phyloP scores from a whole-genome alignment of 805 yeast genomes.

The Zygotorulaspora sp. region DNA sequence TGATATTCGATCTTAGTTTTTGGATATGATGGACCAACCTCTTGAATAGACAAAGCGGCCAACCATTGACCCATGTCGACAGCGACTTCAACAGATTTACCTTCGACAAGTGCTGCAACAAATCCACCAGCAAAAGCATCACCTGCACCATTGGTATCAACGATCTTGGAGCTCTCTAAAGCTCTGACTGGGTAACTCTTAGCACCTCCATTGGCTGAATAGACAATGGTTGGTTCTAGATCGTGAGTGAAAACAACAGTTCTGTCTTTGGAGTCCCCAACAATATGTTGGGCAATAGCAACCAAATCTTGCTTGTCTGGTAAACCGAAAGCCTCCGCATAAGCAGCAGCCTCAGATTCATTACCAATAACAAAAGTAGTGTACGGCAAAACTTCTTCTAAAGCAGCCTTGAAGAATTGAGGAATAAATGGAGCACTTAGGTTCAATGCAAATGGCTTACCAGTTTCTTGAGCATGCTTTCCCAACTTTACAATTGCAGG shows the following conservation, averaged over 20 bases:
- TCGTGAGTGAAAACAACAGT: conserved; percentile 95
- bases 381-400: conserved; percentile 76
- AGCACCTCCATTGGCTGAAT: conserved; percentile 48
- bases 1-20: conserved; percentile 57
- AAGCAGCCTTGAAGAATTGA: conserved; percentile 88
- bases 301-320: conserved; percentile 48
- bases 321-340: conserved; percentile 78
- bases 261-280: conserved; percentile 63
- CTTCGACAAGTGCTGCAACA: conserved; percentile 79
- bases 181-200: conserved; percentile 65
- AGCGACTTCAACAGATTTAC: conserved; percentile 53
- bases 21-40: conserved; percentile 93
- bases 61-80: conserved; percentile 95
- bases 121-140: conserved; percentile 98
- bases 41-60: conserved; percentile 86
- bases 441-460: conserved; percentile 78
- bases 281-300: conserved; percentile 73
- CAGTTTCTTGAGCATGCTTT: conserved; percentile 79
- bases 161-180: conserved; percentile 60
- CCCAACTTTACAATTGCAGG: conserved; percentile 88
- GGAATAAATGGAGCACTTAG: conserved; percentile 96
- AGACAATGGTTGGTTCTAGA: conserved; percentile 81
- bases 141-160: conserved; percentile 98
- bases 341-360: conserved; percentile 95
- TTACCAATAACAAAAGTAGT: conserved; percentile 90